Evolutionary conservation across 805 yeast genomes (phyloP), one percentile per base, ranked within the genome.

Genomic region (Metschnikowia dekortorum): DNA sequence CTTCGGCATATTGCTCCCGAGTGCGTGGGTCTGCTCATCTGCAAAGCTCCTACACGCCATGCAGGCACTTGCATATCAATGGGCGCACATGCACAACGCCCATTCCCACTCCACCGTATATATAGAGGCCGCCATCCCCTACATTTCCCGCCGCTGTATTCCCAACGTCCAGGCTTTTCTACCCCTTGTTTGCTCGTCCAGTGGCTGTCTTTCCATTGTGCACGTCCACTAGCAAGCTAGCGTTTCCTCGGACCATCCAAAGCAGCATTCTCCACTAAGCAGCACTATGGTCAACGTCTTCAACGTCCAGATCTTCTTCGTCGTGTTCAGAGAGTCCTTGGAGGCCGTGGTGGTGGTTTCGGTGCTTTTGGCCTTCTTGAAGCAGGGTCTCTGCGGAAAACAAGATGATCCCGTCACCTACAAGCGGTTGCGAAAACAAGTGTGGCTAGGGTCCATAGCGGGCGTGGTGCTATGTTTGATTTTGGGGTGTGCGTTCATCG

Each of bases 291-390:
- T 67, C 33, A 64, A 76, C 70, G 85, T 85, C 39, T 85, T 86
- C 66, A 81, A 83, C 63, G 83, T 81, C 39, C 83, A 81, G 60
- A 84, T 90, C 55, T 90, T 89, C 76, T 89, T 90, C 71, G 85
- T 90, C 56, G 94, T 90, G 51, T 85, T 92, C 68, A 85, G 98
- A 78, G 98, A 92, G 75, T 76, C 95, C 45, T 75, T 92, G 56
- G 98, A 92, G 71, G 98, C 98, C 22, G 83, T 90, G 47, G 80
- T 92, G 58, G 86, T 92, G 56, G 85, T 92, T 55, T 89, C 97
- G 9, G 97, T 92, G 44, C 75, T 92, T 56, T 76, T 92, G 49
- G 94, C 98, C 28, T 92, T 92, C 73, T 76, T 91, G 58, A 89
- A 89, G 69, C 96, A 89, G 71, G 87, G 96, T 53, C 78, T 91